phyloP scores from a whole-genome alignment of 2,329 filamentous ascomycete species.

The Pseudogymnoascus sp. region DNA sequence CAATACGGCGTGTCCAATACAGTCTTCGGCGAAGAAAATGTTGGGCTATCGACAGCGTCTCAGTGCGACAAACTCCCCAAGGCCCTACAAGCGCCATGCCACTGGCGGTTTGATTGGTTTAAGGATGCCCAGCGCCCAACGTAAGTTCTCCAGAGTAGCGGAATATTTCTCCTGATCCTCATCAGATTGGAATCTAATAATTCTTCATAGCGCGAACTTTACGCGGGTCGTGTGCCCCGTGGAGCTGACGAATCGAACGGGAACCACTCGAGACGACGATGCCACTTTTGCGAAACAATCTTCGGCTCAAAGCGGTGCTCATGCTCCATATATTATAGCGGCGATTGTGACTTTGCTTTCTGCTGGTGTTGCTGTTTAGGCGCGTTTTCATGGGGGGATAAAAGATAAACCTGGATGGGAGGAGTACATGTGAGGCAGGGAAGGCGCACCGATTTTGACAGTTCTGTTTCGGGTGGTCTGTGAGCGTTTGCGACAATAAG shows the following conservation, averaged over 20 bases:
- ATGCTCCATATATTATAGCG: background rate
- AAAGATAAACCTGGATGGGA: background rate
- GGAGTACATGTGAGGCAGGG: background rate
- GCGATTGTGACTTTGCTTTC: background rate
- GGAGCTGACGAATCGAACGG: background rate
- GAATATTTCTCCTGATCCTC: background rate
- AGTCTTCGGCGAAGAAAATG: background rate
- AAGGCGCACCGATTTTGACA: background rate
- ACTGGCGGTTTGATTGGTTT: background rate
- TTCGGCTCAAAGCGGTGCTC: background rate
- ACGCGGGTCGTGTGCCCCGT: background rate
- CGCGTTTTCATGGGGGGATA: background rate
- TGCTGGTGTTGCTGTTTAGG: background rate
- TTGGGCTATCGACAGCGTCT: background rate
- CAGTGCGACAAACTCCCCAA: background rate
- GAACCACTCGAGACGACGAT: constrained; percentile 1
- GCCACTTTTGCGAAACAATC: background rate
- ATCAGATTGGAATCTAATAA: background rate
- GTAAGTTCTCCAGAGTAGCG: background rate
- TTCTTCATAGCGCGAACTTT: background rate
- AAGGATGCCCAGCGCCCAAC: background rate
- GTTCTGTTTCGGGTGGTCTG: background rate
- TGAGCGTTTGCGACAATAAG: background rate
- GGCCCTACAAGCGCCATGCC: background rate
- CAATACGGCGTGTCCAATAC: background rate